Evolutionary conservation across 257 asterid genomes (phyloP).

Genomic region (Capsicum pubescens): DNA sequence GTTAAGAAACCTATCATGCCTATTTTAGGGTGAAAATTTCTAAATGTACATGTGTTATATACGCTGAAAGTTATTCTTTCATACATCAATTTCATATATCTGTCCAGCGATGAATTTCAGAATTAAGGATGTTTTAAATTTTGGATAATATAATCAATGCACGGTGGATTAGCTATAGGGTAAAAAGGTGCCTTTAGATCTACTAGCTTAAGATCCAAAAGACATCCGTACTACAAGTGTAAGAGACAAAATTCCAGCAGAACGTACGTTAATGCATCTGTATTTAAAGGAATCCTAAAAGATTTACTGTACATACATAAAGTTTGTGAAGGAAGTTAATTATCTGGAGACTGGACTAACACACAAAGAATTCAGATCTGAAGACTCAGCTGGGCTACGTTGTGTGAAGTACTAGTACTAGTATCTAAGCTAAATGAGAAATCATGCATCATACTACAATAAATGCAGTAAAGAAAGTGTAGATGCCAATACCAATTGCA

Average conservation of each 20-base stretch:
- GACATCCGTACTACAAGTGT: background rate
- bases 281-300: background rate
- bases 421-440: background rate
- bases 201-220: background rate
- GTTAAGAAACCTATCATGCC: too few species aligned
- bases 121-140: background rate
- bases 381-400: background rate
- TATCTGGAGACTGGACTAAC: constrained; percentile 1
- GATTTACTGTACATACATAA: background rate
- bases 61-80: background rate
- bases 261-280: background rate
- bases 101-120: background rate
- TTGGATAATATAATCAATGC: constrained; percentile 5
- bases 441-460: background rate
- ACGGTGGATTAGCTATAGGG: background rate
- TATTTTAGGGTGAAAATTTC: too few species aligned
- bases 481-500: background rate
- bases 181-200: background rate
- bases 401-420: background rate
- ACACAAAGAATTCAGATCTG: constrained; percentile 5
- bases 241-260: background rate
- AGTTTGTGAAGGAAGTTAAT: background rate
- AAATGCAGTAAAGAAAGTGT: background rate
- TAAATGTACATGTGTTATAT: too few species aligned
- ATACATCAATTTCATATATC: too few species aligned